Evolutionary conservation across 768 basidiomycete genomes (phyloP), one percentile per base, ranked within the genome.

Genomic region (Suillus subalutaceus): DNA sequence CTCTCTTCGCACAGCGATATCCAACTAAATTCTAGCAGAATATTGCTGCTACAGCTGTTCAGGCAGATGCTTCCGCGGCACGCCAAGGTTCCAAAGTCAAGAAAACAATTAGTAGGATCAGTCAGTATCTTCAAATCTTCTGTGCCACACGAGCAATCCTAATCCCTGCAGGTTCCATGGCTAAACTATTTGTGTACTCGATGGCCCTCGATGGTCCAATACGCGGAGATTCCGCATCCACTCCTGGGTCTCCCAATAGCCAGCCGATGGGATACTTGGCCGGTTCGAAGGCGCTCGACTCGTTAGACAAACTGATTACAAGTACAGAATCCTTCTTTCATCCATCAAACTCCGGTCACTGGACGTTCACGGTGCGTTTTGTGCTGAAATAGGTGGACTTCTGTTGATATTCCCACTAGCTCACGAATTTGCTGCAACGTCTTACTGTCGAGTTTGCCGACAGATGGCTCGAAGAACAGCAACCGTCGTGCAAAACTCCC

Each of bases 251-350:
- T 66, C 85, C 79, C 64, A 83, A 78, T 62, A 80, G 75, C 30
- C 76, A 75, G 64, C 82, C 82, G 67, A 77, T 66, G 37, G 88
- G 86, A 26, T 93, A 84, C 73, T 78, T 93, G 37, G 95, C 88
- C 0, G 97, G 97, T 18, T 95, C 92, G 2, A 91, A 86, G 73
- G 93, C 96, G 23, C 82, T 99, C 66, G 94, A 97, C 71, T 90
- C 93, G 16, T 81, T 99, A 35, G 92, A 93, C 70, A 89, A 89
- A 69, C 79, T 99, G 50, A 87, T 99, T 67, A 96, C 93, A 16
- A 96, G 93, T 71, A 93, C 92, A 7, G 97, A 99, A 73, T 89
- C 91, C 0, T 97, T 92, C 82, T 99, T 98, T 79, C 97, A 99
- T 76, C 97, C 97, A 2, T 93, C 93, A 4, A 97, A 97, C 74